These are phyloP conservation scores for Saccharomycopsis schoenii DNA, from an alignment of 805 yeast species.

Conservation along the genomic window DNA sequence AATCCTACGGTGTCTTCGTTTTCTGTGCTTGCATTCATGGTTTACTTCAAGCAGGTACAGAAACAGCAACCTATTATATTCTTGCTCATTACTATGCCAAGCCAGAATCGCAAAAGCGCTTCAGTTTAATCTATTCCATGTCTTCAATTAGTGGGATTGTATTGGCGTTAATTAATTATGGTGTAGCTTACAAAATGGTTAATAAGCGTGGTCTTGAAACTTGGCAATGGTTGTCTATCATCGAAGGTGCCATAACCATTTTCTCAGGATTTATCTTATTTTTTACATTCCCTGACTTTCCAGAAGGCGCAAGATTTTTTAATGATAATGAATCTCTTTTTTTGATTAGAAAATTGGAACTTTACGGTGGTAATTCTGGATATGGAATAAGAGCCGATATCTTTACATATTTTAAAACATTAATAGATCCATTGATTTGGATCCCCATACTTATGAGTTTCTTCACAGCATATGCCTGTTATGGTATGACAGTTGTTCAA, in stretches of 20 bases:
- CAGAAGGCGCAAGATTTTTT: conserved; percentile 53
- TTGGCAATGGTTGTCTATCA: conserved; percentile 43
- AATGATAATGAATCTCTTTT: conserved; percentile 40
- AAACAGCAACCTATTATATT: conserved; percentile 66
- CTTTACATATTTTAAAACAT: conserved; percentile 33
- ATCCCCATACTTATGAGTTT: conserved; percentile 22
- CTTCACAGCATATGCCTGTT: conserved; percentile 32
- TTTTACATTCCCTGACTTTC: conserved; percentile 58
- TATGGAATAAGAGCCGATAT: conserved; percentile 37
- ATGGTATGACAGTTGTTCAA: conserved; percentile 65
- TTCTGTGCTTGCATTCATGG: conserved; percentile 61
- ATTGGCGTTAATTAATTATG: conserved; percentile 62
- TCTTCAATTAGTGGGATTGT: conserved; percentile 71
- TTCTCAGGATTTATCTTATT: conserved; percentile 25
- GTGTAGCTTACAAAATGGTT: conserved; percentile 40
- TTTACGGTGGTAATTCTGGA: conserved; percentile 41
- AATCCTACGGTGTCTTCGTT: conserved; percentile 48
- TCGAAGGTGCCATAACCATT: conserved; percentile 33
- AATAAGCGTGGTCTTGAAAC: conserved; percentile 23
- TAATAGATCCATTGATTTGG: conserved; percentile 9
- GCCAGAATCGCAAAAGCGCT: conserved; percentile 59
- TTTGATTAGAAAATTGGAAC: conserved; percentile 48
- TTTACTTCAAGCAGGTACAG: conserved; percentile 58
- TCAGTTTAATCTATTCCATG: conserved; percentile 54
- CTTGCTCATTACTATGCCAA: conserved; percentile 44